Base-by-base conservation (phyloP, 352 stramenopile species). In the Phytophthora fragariae region DNA sequence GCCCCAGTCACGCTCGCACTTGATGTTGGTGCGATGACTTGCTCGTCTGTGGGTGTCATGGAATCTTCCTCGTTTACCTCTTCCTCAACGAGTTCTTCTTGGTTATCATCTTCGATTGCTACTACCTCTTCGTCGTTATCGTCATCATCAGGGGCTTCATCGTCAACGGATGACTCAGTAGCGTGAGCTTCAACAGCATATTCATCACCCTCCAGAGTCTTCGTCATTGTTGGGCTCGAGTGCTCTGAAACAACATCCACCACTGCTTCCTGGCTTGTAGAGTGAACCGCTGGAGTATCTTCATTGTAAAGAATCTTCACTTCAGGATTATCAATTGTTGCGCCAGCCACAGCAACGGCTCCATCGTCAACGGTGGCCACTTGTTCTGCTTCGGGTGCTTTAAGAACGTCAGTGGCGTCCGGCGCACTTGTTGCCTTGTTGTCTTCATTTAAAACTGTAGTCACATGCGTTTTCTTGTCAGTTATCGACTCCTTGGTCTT, bases 31-130 rank as follows among this genome's bases (percentile, higher is more conserved):
- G 37, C 10, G 10, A 14, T 37, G 24, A 15, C 62, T 53, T 68
- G 58, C 49, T 72, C 64, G 14, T 67, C 59, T 39, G 56, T 15
- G 3, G 5, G 3, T 49, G 8, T 53, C 19, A 39, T 55, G n/a
- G 17, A 0, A 24, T 66, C 35, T 19, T 58, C 49, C 29, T 56
- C 19, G 8, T 8, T 17, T 44, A 57, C 33, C 60, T 69, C 53
- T 49, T 65, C 50, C 29, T 17, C 39, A 15, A 35, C 50, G 37
- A 14, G 37, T 44, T 44, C 37, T 4, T 44, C 37, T 29, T 49
- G 49, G 39, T 3, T 44, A 49, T 10, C 53, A 41, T 54, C 44
- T 57, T 70, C n/a, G 4, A 14, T 35, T 5, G 59, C 33, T 8
- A 14, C 37, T 44, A 17, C 37, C 10, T 44, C 5, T 17, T 44